Evolutionary conservation across 768 basidiomycete species (phyloP).

Genomic region (Suillus weaverae): DNA sequence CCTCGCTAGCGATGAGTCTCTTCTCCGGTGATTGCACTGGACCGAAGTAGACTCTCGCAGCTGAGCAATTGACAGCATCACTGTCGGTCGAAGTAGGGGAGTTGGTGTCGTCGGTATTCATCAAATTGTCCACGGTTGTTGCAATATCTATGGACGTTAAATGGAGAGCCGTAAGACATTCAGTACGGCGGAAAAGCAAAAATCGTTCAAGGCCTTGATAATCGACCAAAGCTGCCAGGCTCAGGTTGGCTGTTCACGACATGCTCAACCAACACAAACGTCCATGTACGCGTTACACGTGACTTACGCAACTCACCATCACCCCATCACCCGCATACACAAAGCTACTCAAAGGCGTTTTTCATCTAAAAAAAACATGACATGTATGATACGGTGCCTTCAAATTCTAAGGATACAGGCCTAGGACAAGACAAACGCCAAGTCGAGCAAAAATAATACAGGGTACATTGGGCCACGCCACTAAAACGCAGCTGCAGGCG

Average conservation of each 20-base stretch:
- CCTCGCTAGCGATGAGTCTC: constrained; percentile 36
- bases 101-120: constrained; percentile 20
- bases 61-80: constrained; percentile 43
- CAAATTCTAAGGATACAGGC: not conserved
- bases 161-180: not conserved
- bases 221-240: constrained; percentile 3
- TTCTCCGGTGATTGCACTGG: constrained; percentile 56
- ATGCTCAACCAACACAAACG: constrained; percentile 17
- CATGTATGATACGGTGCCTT: not conserved
- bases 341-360: not conserved
- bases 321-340: not conserved
- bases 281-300: constrained; percentile 33
- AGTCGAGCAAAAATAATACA: not conserved
- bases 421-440: not conserved
- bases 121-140: constrained; percentile 1
- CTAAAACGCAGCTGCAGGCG: not conserved
- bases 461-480: constrained; percentile 3
- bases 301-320: constrained; percentile 14
- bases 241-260: constrained; percentile 5
- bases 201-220: not conserved
- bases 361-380: not conserved
- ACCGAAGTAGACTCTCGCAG: constrained; percentile 50
- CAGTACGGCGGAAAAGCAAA: not conserved
- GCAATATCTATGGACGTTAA: constrained; percentile 5
- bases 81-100: constrained; percentile 36